phyloP scores from a whole-genome alignment of 768 basidiomycete genomes.

The Boletus edulis region DNA sequence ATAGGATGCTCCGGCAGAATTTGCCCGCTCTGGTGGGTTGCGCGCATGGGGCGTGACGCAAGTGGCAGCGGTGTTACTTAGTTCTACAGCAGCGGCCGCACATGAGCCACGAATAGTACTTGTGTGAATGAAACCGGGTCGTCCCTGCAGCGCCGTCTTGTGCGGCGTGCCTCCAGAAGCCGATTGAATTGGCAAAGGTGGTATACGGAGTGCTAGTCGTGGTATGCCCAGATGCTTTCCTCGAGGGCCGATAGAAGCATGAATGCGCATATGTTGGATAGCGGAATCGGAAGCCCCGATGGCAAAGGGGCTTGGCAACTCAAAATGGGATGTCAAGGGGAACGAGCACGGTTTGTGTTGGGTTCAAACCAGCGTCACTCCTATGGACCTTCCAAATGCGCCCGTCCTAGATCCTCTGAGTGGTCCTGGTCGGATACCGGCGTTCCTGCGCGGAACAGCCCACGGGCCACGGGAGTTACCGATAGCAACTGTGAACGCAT shows the following conservation, averaged over 20 bases:
- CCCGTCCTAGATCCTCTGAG: slow-evolving; percentile 4
- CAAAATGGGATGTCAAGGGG: slow-evolving; percentile 18
- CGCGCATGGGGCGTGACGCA: not conserved
- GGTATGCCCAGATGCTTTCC: slow-evolving; percentile 4
- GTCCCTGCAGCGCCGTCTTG: slow-evolving; percentile 9
- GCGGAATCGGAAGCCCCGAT: slow-evolving; percentile 31
- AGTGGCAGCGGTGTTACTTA: slow-evolving; percentile 10
- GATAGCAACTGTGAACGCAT: slow-evolving; percentile 1
- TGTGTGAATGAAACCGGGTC: not conserved
- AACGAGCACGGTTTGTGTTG: not conserved
- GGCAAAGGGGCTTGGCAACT: slow-evolving; percentile 25
- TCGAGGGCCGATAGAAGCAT: slow-evolving; percentile 22
- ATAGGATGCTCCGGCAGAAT: not conserved
- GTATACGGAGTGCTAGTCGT: slow-evolving; percentile 2
- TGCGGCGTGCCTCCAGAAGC: slow-evolving; percentile 9
- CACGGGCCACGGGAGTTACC: slow-evolving; percentile 22
- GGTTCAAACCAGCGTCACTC: not conserved
- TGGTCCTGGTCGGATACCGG: slow-evolving; percentile 7
- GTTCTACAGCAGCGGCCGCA: not conserved
- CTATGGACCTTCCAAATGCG: slow-evolving; percentile 19
- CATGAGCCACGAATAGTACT: slow-evolving; percentile 3
- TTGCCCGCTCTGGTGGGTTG: slow-evolving; percentile 1
- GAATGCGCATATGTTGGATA: slow-evolving; percentile 10
- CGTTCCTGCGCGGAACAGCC: slow-evolving; percentile 16
- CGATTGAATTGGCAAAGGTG: slow-evolving; percentile 4